Percentiles rank a stretch among this genome's conserved stretches.
phyloP scores from a whole-genome alignment of 2,329 filamentous ascomycete species.

The Nothomitra cinnamomea region DNA sequence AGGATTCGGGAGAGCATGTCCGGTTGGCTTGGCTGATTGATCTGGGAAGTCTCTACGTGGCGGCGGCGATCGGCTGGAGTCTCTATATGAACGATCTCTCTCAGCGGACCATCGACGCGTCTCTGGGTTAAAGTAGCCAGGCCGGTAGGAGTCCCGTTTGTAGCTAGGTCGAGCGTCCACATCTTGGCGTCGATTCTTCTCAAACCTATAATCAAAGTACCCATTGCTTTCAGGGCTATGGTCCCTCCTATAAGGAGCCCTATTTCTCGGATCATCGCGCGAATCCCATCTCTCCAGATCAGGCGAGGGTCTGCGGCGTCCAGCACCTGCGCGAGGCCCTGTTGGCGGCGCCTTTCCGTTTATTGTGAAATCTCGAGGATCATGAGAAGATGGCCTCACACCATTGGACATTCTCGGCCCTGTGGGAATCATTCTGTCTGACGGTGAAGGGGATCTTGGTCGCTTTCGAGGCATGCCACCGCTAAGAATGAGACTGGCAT shows the following conservation, averaged over 20 bases:
- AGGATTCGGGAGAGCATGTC: neutral
- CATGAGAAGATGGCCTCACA: neutral
- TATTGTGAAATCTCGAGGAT: neutral
- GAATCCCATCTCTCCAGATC: neutral
- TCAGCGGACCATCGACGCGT: neutral
- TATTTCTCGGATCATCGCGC: neutral
- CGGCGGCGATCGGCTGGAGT: neutral
- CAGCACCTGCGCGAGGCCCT: neutral
- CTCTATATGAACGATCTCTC: neutral
- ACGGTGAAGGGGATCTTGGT: neutral
- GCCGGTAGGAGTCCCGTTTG: neutral
- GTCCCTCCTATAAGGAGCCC: neutral
- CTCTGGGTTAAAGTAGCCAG: neutral
- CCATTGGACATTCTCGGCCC: neutral
- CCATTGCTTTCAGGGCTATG: neutral
- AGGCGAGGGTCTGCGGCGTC: neutral
- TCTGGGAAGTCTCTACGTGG: neutral
- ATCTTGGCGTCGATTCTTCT: neutral
- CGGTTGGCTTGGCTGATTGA: too few species aligned
- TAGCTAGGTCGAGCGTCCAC: neutral
- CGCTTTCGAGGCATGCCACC: neutral
- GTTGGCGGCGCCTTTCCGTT: neutral
- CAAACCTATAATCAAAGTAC: neutral
- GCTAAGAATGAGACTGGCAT: neutral
- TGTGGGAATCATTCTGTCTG: neutral